These are phyloP conservation scores for Hymenotorrendiella dingleyae DNA, from an alignment of 2,329 filamentous ascomycete species.

Conservation along the genomic window DNA sequence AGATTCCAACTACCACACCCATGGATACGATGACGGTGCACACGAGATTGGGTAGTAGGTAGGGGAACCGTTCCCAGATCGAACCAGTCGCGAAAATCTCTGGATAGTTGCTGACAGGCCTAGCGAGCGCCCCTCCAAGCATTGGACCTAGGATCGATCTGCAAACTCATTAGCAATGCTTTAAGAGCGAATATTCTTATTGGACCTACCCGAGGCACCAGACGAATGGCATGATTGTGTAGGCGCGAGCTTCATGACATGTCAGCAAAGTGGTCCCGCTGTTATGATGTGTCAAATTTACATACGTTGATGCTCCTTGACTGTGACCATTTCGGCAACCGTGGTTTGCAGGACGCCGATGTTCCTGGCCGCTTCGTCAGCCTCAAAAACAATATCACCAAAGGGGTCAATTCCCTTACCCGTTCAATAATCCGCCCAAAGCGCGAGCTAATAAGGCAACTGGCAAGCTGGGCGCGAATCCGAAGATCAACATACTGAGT, in stretches of 20 bases:
- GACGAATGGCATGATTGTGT: conserved; percentile 95
- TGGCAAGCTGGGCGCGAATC: conserved; percentile 76
- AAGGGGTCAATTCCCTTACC: conserved; percentile 48
- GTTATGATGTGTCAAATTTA: conserved; percentile 25
- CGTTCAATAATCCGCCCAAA: conserved; percentile 85
- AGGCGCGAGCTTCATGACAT: conserved; percentile 66
- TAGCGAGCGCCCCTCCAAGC: conserved; percentile 83
- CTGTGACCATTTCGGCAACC: conserved; percentile 86
- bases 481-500: conserved; percentile 87
- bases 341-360: conserved; percentile 95
- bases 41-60: conserved; percentile 87
- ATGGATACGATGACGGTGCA: conserved; percentile 72
- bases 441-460: conserved; percentile 83
- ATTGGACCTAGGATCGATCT: conserved; percentile 88
- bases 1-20: conserved; percentile 69
- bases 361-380: conserved; percentile 51
- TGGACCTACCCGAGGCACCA: conserved; percentile 83
- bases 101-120: conserved; percentile 80
- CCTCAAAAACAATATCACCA: conserved; percentile 1
- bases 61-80: conserved; percentile 82
- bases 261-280: conserved; percentile 26
- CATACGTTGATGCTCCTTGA: conserved; percentile 87
- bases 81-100: conserved; percentile 63
- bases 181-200: neutral
- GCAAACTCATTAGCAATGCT: conserved; percentile 1